phyloP scores from a whole-genome alignment of 2,329 filamentous ascomycete species.

The Lasiodiplodia citricola region DNA sequence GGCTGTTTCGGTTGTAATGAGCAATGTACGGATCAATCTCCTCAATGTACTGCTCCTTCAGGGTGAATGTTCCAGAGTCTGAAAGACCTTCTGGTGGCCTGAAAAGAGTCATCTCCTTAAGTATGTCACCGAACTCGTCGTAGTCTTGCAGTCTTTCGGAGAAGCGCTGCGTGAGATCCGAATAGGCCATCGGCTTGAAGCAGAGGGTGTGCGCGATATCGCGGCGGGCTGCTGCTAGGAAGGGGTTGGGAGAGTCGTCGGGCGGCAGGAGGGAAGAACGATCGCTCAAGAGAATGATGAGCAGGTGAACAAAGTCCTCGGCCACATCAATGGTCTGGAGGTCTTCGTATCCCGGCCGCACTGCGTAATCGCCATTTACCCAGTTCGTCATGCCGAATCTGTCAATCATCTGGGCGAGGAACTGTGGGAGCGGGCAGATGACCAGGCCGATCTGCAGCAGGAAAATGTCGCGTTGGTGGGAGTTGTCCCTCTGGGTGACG shows the following conservation, averaged over 20 bases:
- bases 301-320: constrained; percentile 92
- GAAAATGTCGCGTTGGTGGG: constrained; percentile 93
- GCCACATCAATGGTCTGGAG: constrained; percentile 87
- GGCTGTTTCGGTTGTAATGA: constrained; percentile 95
- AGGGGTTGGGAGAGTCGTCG: constrained; percentile 68
- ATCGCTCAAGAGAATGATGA: constrained; percentile 90
- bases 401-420: constrained; percentile 88
- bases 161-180: constrained; percentile 83
- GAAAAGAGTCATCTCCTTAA: constrained; percentile 88
- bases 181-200: constrained; percentile 95
- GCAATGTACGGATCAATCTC: constrained; percentile 94
- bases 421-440: constrained; percentile 79
- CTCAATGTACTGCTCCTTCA: constrained; percentile 84
- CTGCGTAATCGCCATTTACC: constrained; percentile 82
- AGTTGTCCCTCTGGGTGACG: constrained; percentile 86
- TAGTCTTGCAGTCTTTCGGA: constrained; percentile 89
- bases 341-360: constrained; percentile 77
- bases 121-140: constrained; percentile 82
- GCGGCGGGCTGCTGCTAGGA: constrained; percentile 75
- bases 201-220: constrained; percentile 94
- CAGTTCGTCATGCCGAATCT: constrained; percentile 87
- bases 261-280: constrained; percentile 76
- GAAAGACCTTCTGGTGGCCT: constrained; percentile 88
- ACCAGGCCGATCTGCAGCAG: constrained; percentile 90
- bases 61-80: constrained; percentile 91